phyloP scores from a whole-genome alignment of 2,329 filamentous ascomycete genomes.

The Paecilomyces formosus region DNA sequence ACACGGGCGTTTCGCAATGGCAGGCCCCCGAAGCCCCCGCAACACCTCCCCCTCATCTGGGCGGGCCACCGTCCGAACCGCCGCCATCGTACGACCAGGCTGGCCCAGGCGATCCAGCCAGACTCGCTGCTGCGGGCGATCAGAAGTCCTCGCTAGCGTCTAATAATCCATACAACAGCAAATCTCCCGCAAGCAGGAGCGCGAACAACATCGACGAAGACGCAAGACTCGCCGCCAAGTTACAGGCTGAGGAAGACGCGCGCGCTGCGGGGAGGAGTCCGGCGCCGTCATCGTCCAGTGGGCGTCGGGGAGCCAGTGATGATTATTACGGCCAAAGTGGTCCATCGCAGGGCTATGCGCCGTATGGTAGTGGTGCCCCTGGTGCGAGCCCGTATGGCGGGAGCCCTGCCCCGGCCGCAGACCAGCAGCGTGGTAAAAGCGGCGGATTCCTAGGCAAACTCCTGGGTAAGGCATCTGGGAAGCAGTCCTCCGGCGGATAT shows the following conservation, averaged over 20 bases:
- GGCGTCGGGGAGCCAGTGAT: conserved; percentile 31
- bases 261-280: conserved; percentile 34
- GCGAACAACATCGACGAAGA: conserved; percentile 51
- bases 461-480: conserved; percentile 2
- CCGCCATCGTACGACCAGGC: conserved; percentile 55
- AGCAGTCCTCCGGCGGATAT: neutral
- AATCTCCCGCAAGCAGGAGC: conserved; percentile 1
- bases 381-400: conserved; percentile 1
- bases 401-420: neutral
- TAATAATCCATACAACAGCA: conserved; percentile 65
- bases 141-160: conserved; percentile 46
- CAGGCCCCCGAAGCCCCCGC: conserved; percentile 74
- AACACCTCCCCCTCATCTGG: conserved; percentile 48
- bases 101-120: conserved; percentile 36
- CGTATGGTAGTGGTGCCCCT: conserved; percentile 2
- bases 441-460: conserved; percentile 9
- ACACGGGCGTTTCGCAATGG: conserved; percentile 88
- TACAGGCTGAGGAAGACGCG: conserved; percentile 79
- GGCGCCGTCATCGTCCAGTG: conserved; percentile 2
- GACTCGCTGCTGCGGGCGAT: conserved; percentile 21
- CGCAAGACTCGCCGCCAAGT: conserved; percentile 63
- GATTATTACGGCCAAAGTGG: conserved; percentile 38
- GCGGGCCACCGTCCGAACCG: conserved; percentile 36
- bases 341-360: conserved; percentile 2
- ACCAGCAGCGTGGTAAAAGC: conserved; percentile 2